These are phyloP conservation scores for Aspergillus unguis DNA, from an alignment of 2,329 filamentous ascomycete species.

Conservation along the genomic window DNA sequence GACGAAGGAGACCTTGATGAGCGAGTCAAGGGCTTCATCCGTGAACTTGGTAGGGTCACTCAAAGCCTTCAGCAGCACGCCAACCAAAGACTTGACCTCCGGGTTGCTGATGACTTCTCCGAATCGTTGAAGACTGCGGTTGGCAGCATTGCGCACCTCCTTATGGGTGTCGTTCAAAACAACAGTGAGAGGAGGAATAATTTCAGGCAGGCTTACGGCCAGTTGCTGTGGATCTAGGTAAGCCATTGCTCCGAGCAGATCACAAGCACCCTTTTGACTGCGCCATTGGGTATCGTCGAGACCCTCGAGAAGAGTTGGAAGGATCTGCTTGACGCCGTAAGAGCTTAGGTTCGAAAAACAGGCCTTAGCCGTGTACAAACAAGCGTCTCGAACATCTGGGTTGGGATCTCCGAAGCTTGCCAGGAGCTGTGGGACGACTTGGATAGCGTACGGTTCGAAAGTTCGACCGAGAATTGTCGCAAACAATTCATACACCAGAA, in stretches of 20 bases:
- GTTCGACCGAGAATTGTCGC: slow-evolving; percentile 79
- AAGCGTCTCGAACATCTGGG: slow-evolving; percentile 86
- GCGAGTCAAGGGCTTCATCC: slow-evolving; percentile 83
- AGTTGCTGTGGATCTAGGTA: slow-evolving; percentile 96
- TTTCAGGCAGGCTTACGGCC: slow-evolving; percentile 85
- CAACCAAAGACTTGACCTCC: slow-evolving; percentile 89
- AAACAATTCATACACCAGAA: slow-evolving; percentile 86
- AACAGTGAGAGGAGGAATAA: slow-evolving; percentile 90
- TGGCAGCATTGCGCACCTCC: slow-evolving; percentile 86
- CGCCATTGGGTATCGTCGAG: slow-evolving; percentile 96
- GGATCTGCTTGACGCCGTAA: slow-evolving; percentile 89
- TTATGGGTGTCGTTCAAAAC: slow-evolving; percentile 98
- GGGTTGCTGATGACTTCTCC: slow-evolving; percentile 98
- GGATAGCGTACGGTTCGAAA: slow-evolving; percentile 95
- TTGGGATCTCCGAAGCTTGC: slow-evolving; percentile 85
- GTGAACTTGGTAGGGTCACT: slow-evolving; percentile 98
- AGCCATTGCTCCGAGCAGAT: slow-evolving; percentile 95
- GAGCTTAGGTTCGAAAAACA: slow-evolving; percentile 93
- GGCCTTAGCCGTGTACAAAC: slow-evolving; percentile 87
- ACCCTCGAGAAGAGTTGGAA: slow-evolving; percentile 86
- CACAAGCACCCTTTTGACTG: slow-evolving; percentile 96
- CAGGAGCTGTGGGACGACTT: slow-evolving; percentile 87
- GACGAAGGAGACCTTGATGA: slow-evolving; percentile 98
- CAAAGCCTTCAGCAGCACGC: slow-evolving; percentile 88
- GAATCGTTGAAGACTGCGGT: slow-evolving; percentile 94